phyloP scores from a whole-genome alignment of 805 yeast genomes.

The Priceomyces carsonii region DNA sequence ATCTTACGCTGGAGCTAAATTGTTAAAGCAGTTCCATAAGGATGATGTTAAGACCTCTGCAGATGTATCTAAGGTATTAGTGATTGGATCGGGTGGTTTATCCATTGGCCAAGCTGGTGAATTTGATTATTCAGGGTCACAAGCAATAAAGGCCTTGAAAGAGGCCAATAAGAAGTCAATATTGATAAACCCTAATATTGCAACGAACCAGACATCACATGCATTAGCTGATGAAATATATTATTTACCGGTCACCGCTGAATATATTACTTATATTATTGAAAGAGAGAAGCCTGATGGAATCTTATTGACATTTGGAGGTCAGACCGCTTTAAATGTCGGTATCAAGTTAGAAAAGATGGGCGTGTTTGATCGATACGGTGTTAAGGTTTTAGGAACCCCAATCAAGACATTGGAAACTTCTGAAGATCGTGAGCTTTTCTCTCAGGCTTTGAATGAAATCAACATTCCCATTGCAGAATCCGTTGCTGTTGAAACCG shows the following conservation, averaged over 20 bases:
- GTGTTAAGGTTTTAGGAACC: slow-evolving; percentile 94
- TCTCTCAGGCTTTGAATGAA: slow-evolving; percentile 92
- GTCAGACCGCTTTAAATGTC: slow-evolving; percentile 95
- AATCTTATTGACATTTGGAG: slow-evolving; percentile 93
- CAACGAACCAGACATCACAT: slow-evolving; percentile 95
- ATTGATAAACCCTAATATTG: slow-evolving; percentile 92
- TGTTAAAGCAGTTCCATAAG: slow-evolving; percentile 55
- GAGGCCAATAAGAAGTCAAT: slow-evolving; percentile 87
- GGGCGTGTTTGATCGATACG: slow-evolving; percentile 90
- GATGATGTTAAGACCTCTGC: slow-evolving; percentile 68
- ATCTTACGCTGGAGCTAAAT: slow-evolving; percentile 63
- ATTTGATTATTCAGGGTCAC: slow-evolving; percentile 96
- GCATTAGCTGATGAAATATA: slow-evolving; percentile 94
- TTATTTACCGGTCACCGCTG: slow-evolving; percentile 95
- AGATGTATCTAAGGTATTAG: slow-evolving; percentile 82
- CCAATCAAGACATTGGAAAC: slow-evolving; percentile 95
- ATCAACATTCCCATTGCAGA: slow-evolving; percentile 96
- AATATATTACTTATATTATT: slow-evolving; percentile 90
- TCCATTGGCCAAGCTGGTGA: slow-evolving; percentile 99
- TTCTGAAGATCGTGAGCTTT: slow-evolving; percentile 96
- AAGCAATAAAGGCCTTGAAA: slow-evolving; percentile 92
- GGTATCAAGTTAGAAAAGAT: slow-evolving; percentile 93
- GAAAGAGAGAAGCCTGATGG: slow-evolving; percentile 98
- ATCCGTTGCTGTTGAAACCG: slow-evolving; percentile 91
- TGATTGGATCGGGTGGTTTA: slow-evolving; percentile 96